A percentile compares a stretch with the other conserved stretches of the same genome.
These are phyloP conservation scores for Paulownia fortunei DNA, from an alignment of 257 asterid species.

Conservation along the genomic window DNA sequence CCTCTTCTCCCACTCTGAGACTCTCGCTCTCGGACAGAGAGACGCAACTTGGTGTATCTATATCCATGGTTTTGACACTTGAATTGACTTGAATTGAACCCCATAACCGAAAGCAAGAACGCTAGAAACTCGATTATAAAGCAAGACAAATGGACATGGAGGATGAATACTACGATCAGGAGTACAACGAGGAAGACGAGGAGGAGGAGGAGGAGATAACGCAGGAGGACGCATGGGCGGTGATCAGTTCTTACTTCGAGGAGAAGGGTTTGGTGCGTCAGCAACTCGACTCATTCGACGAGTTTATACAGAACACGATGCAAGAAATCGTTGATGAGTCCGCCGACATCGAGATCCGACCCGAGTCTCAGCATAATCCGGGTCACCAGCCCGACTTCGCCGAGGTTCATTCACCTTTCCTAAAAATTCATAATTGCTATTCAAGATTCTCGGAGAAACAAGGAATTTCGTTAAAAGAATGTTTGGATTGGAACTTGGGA, in stretches of 20 bases:
- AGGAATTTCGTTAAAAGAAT: background rate
- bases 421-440: no score
- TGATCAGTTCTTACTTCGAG: constrained; percentile 93
- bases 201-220: constrained; percentile 82
- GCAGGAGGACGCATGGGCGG: constrained; percentile 99
- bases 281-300: constrained; percentile 95
- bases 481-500: constrained; percentile 29
- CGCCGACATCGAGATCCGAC: constrained; percentile 93
- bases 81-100: background rate
- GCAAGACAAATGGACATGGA: constrained; percentile 59
- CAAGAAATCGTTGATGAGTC: constrained; percentile 97
- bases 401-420: constrained; percentile 67
- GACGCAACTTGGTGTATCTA: no score
- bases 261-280: constrained; percentile 97
- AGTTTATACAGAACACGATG: constrained; percentile 96
- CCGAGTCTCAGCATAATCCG: constrained; percentile 95
- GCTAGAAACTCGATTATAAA: background rate
- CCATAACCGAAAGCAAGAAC: background rate
- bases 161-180: constrained; percentile 57
- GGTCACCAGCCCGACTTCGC: constrained; percentile 91
- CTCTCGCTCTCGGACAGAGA: background rate
- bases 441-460: background rate
- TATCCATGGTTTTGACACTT: background rate
- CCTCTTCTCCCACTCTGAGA: background rate
- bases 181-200: constrained; percentile 54